Percentiles rank a stretch among this genome's conserved stretches.
These are phyloP conservation scores for Niveomyces coronatus DNA, from an alignment of 2,329 filamentous ascomycete genomes.

Conservation along the genomic window DNA sequence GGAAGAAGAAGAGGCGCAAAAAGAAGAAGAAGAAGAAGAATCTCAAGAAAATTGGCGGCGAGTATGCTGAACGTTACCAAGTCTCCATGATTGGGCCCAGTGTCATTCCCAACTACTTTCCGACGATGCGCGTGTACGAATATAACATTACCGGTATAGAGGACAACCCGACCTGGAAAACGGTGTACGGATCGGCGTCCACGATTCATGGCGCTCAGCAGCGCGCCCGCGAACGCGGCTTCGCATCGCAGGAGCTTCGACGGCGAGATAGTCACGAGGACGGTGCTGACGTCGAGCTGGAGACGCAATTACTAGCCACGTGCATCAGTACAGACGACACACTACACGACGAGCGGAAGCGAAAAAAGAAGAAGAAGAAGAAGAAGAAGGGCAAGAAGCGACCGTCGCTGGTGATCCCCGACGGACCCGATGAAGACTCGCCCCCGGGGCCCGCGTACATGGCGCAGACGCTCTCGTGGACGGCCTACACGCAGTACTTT, in stretches of 20 bases:
- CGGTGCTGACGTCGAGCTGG: conserved; percentile 22
- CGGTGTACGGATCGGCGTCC: conserved; percentile 17
- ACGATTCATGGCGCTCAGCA: conserved; percentile 19
- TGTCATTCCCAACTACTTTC: conserved; percentile 86
- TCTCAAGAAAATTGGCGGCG: conserved; percentile 57
- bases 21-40: conserved; percentile 43
- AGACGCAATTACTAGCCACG: conserved; percentile 22
- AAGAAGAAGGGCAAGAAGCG: conserved; percentile 43
- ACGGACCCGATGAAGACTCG: conserved; percentile 59
- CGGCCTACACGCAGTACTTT: conserved; percentile 82
- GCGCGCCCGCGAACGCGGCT: conserved; percentile 16
- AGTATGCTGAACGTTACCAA: conserved; percentile 77
- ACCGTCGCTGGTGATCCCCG: conserved; percentile 54
- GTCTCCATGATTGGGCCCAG: conserved; percentile 74
- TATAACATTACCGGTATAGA: conserved; percentile 84
- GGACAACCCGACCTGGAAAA: conserved; percentile 36
- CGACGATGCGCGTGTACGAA: conserved; percentile 78
- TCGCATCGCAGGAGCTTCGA: conserved; percentile 16
- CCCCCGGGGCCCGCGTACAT: conserved; percentile 85
- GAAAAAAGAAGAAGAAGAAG: conserved; percentile 32
- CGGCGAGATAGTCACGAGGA: conserved; percentile 14
- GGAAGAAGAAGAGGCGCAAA: conserved; percentile 26
- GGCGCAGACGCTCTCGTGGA: conserved; percentile 67
- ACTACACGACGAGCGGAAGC: conserved; percentile 29
- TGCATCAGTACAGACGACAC: conserved; percentile 19